Base-by-base conservation (phyloP, 805 yeast species). In the Schwanniomyces polymorphus region DNA sequence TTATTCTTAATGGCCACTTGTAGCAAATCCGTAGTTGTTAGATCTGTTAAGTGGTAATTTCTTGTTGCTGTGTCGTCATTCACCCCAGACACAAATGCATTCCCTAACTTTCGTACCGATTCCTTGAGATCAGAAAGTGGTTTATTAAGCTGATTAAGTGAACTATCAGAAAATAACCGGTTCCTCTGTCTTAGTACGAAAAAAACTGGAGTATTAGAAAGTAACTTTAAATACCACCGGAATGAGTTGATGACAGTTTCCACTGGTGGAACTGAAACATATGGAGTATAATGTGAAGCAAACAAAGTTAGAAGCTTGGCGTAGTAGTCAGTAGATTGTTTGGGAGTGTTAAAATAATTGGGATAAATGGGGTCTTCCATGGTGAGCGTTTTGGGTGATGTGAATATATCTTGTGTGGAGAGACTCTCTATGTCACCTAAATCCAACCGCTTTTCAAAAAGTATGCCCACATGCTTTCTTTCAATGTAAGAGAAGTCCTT, bases 41-140 rank as follows among this genome's bases (percentile, higher is more conserved):
- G 54, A 23, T 65, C 64, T 1, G 72, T 61, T 17, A 70, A 53
- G 44, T 70, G 70, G 52, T 72, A 72, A 33, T 54, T 58, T 18
- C 73, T 50, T 1, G 48, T 47, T 11, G 54, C 40, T 28, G 42
- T 52, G 23, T 46, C 49, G 7, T 45, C 37, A 10, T 34, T 26
- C 8, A 12, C 42, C 4, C 26, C 23, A 8, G 44, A 7, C 7
- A 34, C 50, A 21, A 44, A 49, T 7, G 41, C 33, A 12, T 39
- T 50, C 9, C 49, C 48, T 11, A 61, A 38, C 26, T 27, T 27
- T 8, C 34, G 44, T 5, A 65, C 37, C 9, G 39, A 14, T 2
- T 41, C 25, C 21, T 50, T 44, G 14, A 68, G 48, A 14, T 54
- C 52, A 1, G 29, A 21, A 4, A 50, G 46, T 12, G 66, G 64